phyloP scores from a whole-genome alignment of 1,139 yeast species.

The Chernovozyma sophiae-reginae region DNA sequence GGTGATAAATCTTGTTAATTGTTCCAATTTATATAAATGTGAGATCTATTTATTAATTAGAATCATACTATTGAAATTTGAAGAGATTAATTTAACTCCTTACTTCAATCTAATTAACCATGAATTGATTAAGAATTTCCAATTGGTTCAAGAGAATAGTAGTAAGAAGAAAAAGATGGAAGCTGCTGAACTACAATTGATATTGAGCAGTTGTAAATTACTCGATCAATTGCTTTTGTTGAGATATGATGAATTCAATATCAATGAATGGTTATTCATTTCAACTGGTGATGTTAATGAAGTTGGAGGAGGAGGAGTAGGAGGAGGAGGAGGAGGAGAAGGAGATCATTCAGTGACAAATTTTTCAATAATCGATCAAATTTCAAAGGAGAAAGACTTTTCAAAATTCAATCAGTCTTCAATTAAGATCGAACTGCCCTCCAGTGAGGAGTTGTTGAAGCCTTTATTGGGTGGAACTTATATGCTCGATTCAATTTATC shows the following conservation, averaged over 20 bases:
- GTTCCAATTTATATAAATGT: constrained; percentile 34
- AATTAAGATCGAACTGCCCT: constrained; percentile 23
- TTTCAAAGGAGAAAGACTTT: constrained; percentile 40
- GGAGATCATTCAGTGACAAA: constrained; percentile 7
- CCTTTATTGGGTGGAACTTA: constrained; percentile 51
- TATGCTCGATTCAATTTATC: constrained; percentile 40
- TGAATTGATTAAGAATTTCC: constrained; percentile 52
- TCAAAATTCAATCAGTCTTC: constrained; percentile 32
- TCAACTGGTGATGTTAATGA: constrained; percentile 27
- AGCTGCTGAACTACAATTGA: constrained; percentile 37
- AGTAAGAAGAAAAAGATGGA: constrained; percentile 27
- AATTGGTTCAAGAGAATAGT: constrained; percentile 26
- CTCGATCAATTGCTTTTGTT: constrained; percentile 68
- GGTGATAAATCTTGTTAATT: constrained; percentile 2
- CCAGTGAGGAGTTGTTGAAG: constrained; percentile 14
- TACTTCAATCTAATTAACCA: constrained; percentile 70
- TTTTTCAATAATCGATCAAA: constrained; percentile 46
- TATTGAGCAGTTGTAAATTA: constrained; percentile 66
- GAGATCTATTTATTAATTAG: constrained; percentile 59
- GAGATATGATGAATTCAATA: constrained; percentile 73
- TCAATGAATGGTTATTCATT: constrained; percentile 83
- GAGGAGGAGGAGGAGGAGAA: background rate
- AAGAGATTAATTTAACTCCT: constrained; percentile 60
- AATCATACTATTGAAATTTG: constrained; percentile 57
- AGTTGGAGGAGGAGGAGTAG: background rate